Evolutionary conservation across 106 monocot genomes (phyloP), one percentile per base, ranked within the genome.

Genomic region (Platanthera zijinensis): DNA sequence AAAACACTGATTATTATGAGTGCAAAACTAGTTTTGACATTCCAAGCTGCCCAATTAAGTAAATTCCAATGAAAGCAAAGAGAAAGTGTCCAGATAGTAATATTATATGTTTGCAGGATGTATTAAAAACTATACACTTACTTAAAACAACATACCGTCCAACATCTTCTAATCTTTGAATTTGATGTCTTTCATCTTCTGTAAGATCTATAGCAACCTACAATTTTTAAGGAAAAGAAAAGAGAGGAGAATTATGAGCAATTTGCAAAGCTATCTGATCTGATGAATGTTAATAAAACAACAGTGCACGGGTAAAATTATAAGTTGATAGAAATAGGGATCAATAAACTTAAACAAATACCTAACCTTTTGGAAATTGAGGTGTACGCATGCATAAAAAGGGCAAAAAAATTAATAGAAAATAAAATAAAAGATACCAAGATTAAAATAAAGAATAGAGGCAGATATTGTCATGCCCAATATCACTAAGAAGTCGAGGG

Each of bases 121-220:
- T n/a, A 70, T n/a, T 12, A 48, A 14, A 7, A 70, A 48, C 14
- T 48, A 47, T 70, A 17, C 47, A 48, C 48, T 70, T 70, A 5
- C 30, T 7, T 51, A 30, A 51, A 64, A 32, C 21, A 78, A 83
- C 86, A 69, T 90, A 96, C 96, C 71, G 52, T 8, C 74, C 84
- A 2, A 61, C 62, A 71, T 80, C 80, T 82, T 87, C 89, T 84
- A 90, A 81, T 62, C 77, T 82, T 51, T 89, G 85, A 72, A 96
- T 77, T 80, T 89, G 84, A 84, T 74, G 62, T 46, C 77, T 84
- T 75, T 93, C 96, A 84, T 90, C 89, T 71, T 88, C 90, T 6
- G 85, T 79, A 64, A 96, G 71, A 89, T 96, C 95, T 52, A 95
- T 70, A 17, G 95, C 92, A 79, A 96, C 86, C 95, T 96, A 11